These are phyloP conservation scores for Solanum ossicruentum DNA, from an alignment of 257 asterid species.

Conservation along the genomic window DNA sequence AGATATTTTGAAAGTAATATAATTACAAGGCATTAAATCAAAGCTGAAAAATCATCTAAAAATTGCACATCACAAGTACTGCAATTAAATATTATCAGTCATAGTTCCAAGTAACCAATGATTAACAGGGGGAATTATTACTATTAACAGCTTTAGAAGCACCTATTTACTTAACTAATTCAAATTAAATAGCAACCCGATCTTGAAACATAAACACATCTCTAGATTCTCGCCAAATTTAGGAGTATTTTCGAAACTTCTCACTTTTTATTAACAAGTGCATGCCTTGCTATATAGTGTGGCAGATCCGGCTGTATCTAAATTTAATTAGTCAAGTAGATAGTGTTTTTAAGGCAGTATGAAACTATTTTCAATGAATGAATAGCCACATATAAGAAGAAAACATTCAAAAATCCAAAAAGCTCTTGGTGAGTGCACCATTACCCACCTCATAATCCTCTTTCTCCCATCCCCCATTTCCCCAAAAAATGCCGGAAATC, in stretches of 20 bases:
- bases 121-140: not conserved
- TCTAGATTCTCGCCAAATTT: too few species aligned
- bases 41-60: not conserved
- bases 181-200: too few species aligned
- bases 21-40: not conserved
- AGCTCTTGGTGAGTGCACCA: not conserved
- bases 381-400: not conserved
- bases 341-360: too few species aligned
- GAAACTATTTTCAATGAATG: too few species aligned
- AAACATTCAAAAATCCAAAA: not conserved
- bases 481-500: not conserved
- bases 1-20: not conserved
- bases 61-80: not conserved
- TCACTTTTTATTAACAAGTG: too few species aligned
- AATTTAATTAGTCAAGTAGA: too few species aligned
- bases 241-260: too few species aligned
- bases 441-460: not conserved
- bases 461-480: not conserved
- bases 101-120: not conserved
- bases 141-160: too few species aligned
- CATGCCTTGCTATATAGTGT: too few species aligned
- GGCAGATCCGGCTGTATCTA: too few species aligned
- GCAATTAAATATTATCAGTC: not conserved
- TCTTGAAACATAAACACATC: too few species aligned
- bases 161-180: too few species aligned